Base-by-base conservation (phyloP, 2,329 filamentous ascomycete genomes). In the Cladophialophora carrionii region DNA sequence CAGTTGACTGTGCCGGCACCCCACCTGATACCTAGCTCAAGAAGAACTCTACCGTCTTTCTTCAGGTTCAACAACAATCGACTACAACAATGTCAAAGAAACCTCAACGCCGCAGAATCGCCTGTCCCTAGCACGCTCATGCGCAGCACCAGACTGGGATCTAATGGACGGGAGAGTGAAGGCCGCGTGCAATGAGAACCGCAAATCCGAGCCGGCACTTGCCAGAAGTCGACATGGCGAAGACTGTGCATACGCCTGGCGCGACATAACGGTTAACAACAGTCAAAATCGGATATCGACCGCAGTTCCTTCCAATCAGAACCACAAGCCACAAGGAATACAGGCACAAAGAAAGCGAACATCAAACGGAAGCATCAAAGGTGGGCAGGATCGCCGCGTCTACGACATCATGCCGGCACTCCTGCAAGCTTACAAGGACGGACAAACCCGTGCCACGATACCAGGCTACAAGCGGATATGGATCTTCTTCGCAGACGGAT, bases 401-500 rank as follows among this genome's bases (percentile, higher is more conserved):
- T 3, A 9, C 32, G 48, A 51, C 10, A 22, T 48, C 1, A 46
- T 52, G 34, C 8, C 43, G 32, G 20, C 14, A 26, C 46, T 59
- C 7, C 29, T 49, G 12, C 54, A 43, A 10, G 14, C 20, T 22
- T 14, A 54, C n/a, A 10, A 41, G 26, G 29, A 48, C 41, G 46
- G 31, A 56, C 37, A 22, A 51, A 34, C 51, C n/a, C n/a, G n/a
- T n/a, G n/a, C n/a, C 4, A 43, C 20, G 37, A 57, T 8, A 52
- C 20, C 8, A 61, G 34, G 17, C n/a, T 57, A 20, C 41, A 32
- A 4, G 57, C 41, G 61, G 64, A 66, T 26, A 24, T 57, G 55
- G 57, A 63, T 46, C 31, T 56, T 37, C 41, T 66, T n/a, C 37
- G 31, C 20, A 55, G 64, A n/a, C 56, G 57, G 14, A 66, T 66